Conservation (phyloP, 208 protist species). For the Wallacemonas sp. region DNA sequence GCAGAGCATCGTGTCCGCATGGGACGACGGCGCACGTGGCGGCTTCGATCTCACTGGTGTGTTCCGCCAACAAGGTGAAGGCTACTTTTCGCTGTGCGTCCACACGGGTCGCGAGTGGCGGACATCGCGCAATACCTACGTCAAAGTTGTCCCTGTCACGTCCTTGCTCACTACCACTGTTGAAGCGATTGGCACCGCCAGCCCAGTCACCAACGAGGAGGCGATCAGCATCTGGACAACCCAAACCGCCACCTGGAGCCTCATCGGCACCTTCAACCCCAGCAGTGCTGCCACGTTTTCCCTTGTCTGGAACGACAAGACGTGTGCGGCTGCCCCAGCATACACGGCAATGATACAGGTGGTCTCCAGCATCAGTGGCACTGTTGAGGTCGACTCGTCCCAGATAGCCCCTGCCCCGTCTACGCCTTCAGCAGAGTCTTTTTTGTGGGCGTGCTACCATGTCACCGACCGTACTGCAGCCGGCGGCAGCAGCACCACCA, state of each 20-base stretch:
- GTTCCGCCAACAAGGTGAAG: conserved; percentile 22
- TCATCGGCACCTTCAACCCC: conserved; percentile 46
- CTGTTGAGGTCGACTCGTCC: conserved; percentile 35
- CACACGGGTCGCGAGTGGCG: conserved; percentile 23
- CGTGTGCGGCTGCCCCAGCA: conserved; percentile 26
- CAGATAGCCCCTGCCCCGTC: conserved; percentile 31
- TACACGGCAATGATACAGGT: conserved; percentile 32
- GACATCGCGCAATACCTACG: conserved; percentile 19
- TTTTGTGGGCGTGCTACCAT: conserved; percentile 35
- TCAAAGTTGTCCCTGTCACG: conserved; percentile 22
- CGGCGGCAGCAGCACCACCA: neutral
- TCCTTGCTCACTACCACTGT: conserved; percentile 9
- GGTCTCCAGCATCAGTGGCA: conserved; percentile 36
- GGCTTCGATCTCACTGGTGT: conserved; percentile 40
- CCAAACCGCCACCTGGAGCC: conserved; percentile 39
- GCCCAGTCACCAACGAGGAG: conserved; percentile 20
- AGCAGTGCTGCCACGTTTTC: conserved; percentile 23
- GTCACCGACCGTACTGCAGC: too few species aligned
- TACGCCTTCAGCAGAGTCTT: neutral
- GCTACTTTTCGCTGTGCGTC: conserved; percentile 47
- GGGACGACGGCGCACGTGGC: neutral
- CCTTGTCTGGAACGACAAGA: conserved; percentile 61
- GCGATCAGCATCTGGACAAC: conserved; percentile 53
- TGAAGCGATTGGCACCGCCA: conserved; percentile 39
- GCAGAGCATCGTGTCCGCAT: conserved; percentile 18